Conservation (phyloP, 1,139 yeast species). For the Taiozyma onychis region DNA sequence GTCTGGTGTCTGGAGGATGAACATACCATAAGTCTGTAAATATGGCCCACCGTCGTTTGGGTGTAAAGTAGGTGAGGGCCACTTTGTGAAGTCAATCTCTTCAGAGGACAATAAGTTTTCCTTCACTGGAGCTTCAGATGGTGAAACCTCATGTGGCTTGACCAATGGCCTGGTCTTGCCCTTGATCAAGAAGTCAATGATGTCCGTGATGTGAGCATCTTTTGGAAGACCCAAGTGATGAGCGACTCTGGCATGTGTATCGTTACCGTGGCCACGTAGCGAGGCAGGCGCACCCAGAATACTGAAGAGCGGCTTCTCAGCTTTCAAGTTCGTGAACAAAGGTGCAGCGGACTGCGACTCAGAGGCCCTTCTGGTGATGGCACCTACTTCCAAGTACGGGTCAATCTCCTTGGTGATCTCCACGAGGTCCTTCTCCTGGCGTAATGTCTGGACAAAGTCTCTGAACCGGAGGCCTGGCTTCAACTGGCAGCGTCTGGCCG, state of each 20-base stretch:
- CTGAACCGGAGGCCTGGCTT: conserved; percentile 19
- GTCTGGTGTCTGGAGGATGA: conserved; percentile 21
- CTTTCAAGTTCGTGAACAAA: conserved; percentile 18
- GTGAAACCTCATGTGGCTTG: neutral
- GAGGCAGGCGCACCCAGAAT: neutral
- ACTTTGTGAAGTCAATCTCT: conserved; percentile 13
- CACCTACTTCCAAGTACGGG: conserved; percentile 21
- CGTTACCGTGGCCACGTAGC: conserved; percentile 16
- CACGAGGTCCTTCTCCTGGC: conserved; percentile 18
- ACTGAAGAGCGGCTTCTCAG: conserved; percentile 8
- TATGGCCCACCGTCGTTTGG: conserved; percentile 21
- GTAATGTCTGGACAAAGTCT: conserved; percentile 18
- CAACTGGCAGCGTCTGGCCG: conserved; percentile 1
- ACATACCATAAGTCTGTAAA: conserved; percentile 24
- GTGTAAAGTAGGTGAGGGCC: conserved; percentile 20
- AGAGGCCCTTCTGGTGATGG: conserved; percentile 20
- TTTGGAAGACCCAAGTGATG: conserved; percentile 19
- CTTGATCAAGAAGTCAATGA: conserved; percentile 16
- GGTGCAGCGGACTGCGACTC: conserved; percentile 19
- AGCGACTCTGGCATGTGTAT: conserved; percentile 23
- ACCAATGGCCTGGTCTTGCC: conserved; percentile 7
- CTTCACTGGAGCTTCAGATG: conserved; percentile 15
- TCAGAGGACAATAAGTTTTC: conserved; percentile 14
- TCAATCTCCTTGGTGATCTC: conserved; percentile 20
- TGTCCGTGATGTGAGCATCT: conserved; percentile 17